Percentiles rank a stretch among this genome's conserved stretches.
phyloP scores from a whole-genome alignment of 129 eudicot species.

The Logfia minima region DNA sequence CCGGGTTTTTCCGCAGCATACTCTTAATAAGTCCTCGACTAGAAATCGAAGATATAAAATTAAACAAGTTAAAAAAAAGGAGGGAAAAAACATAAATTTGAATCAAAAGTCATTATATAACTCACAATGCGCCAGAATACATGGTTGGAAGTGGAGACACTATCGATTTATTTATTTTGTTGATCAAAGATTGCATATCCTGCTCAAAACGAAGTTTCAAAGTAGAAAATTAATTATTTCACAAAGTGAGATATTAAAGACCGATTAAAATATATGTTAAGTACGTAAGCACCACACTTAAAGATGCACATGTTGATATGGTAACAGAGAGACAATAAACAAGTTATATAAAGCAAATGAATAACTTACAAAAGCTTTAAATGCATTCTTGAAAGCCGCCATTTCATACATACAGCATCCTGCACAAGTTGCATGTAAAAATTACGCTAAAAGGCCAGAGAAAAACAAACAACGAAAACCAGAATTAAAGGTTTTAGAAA shows the following conservation, averaged over 20 bases:
- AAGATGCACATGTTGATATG: not conserved
- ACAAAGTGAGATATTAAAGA: not conserved
- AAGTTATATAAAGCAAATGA: not conserved
- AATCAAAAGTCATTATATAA: slow-evolving; percentile 13
- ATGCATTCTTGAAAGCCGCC: slow-evolving; percentile 90
- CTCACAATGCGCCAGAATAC: slow-evolving; percentile 96
- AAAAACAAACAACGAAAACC: not conserved
- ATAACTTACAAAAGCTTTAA: slow-evolving; percentile 93
- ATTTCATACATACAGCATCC: slow-evolving; percentile 98
- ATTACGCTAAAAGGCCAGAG: not conserved
- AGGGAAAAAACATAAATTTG: not conserved
- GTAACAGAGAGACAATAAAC: not conserved
- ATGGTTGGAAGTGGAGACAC: slow-evolving; percentile 88
- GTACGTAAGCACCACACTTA: not conserved
- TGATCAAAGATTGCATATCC: slow-evolving; percentile 94
- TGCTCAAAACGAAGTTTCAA: slow-evolving; percentile 37
- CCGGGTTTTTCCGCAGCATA: slow-evolving; percentile 95
- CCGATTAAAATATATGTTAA: not conserved
- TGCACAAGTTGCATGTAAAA: slow-evolving; percentile 35
- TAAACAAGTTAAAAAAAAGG: not conserved
- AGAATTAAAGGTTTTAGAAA: not conserved
- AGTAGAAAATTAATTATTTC: not conserved
- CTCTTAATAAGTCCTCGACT: slow-evolving; percentile 93
- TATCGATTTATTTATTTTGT: slow-evolving; percentile 87
- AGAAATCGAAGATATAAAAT: slow-evolving; percentile 18